Base-by-base conservation (phyloP, 169 alveolate species). In the Pseudocohnilembus persalinus region DNA sequence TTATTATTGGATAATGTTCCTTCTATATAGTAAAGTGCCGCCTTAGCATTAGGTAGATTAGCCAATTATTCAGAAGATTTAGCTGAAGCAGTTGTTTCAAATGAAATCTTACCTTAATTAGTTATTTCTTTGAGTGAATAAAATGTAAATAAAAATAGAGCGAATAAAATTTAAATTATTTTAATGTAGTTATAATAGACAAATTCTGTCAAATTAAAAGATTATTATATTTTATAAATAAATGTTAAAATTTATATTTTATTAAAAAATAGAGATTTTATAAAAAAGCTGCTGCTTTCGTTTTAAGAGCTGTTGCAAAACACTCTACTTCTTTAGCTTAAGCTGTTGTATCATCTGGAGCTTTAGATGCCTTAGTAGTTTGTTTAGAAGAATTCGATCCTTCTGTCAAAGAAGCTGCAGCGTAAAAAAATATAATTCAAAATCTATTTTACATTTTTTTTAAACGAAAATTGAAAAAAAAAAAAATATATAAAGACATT, bases 371-470 rank as follows among this genome's bases (percentile, higher is more conserved):
- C 0, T 87, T 97, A 33, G 98, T 97, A 27, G 90, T 92, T 73
- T 98, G 99, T 88, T 95, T 98, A 74, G 99, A 98, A 83, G 99
- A 97, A 90, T 98, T 98, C 83, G 99, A 98, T 80, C 98, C 99
- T 0, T 93, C 97, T 29, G 99, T 98, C 32, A 97, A 96, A 72
- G 99, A 97, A 84, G 97, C 98, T 0, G 98, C 98, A 0, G 98
- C 99, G 68, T 49, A 49, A 49, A 11, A 49, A 49, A 49, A 11
- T 11, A 49, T 49, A 49, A n/a, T n/a, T n/a, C n/a, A n/a, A n/a
- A n/a, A n/a, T n/a, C n/a, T n/a, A n/a, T n/a, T n/a, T n/a, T n/a
- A n/a, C n/a, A n/a, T n/a, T n/a, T n/a, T n/a, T n/a, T n/a, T n/a
- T n/a, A n/a, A n/a, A n/a, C n/a, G n/a, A n/a, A n/a, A n/a, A n/a